Percentiles rank a stretch among this genome's conserved stretches.
Conservation (phyloP, 768 basidiomycete genomes). For the Suillus brevipes region DNA sequence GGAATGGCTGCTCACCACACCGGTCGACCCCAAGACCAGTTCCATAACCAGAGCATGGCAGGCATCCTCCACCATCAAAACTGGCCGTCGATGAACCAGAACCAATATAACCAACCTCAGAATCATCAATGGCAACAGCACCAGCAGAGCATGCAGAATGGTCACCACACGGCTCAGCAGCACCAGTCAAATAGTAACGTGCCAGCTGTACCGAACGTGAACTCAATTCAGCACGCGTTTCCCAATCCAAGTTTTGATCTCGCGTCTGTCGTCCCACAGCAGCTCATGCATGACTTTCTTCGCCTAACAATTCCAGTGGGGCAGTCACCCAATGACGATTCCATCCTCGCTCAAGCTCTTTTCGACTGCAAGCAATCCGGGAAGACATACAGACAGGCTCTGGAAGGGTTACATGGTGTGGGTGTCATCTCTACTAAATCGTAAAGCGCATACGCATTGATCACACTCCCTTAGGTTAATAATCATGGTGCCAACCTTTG, state of each 20-base stretch:
- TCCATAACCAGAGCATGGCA: conserved; percentile 18
- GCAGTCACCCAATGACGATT: conserved; percentile 52
- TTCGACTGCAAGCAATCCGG: conserved; percentile 37
- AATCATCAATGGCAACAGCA: conserved; percentile 29
- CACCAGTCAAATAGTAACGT: conserved; percentile 12
- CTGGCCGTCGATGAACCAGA: conserved; percentile 19
- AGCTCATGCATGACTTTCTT: conserved; percentile 57
- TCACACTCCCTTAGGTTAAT: conserved; percentile 35
- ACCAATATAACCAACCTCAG: conserved; percentile 28
- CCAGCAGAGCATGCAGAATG: conserved; percentile 38
- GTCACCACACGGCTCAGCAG: conserved; percentile 28
- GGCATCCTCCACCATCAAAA: background rate
- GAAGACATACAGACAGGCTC: conserved; percentile 59
- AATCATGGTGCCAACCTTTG: conserved; percentile 59
- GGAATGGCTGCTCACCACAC: conserved; percentile 14
- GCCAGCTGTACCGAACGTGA: background rate
- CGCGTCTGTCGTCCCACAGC: conserved; percentile 44
- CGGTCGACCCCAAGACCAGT: conserved; percentile 26
- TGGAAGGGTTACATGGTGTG: conserved; percentile 70
- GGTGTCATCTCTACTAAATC: conserved; percentile 23
- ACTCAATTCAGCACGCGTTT: conserved; percentile 13
- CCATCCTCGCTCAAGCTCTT: conserved; percentile 52
- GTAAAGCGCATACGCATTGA: conserved; percentile 3
- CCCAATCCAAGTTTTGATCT: conserved; percentile 26
- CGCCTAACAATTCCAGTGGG: conserved; percentile 56